Evolutionary conservation across 352 stramenopile species (phyloP).

Genomic region (Phytophthora citricola): DNA sequence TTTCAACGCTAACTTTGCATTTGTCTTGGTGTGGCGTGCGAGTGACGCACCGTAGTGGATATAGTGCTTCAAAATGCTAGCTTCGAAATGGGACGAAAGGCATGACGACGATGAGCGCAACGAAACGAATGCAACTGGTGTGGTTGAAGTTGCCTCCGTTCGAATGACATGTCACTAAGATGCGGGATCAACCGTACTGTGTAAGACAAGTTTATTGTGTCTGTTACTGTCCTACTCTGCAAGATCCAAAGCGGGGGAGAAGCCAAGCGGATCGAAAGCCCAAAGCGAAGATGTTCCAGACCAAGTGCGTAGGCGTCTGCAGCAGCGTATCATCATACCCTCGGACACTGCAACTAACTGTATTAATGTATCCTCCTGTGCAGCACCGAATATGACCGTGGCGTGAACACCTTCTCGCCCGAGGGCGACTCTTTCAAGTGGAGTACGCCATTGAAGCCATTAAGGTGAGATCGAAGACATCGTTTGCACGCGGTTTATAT

Average conservation of each 20-base stretch:
- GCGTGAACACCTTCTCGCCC: constrained; percentile 99
- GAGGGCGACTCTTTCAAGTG: constrained; percentile 99
- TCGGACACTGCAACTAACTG: neutral
- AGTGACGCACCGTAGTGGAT: constrained; percentile 2
- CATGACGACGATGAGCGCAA: too few species aligned
- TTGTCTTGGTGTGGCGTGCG: constrained; percentile 3
- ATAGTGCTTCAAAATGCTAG: neutral
- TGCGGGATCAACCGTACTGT: constrained; percentile 7
- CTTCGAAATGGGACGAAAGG: neutral
- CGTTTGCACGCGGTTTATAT: neutral
- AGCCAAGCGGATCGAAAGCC: constrained; percentile 25
- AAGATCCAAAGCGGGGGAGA: constrained; percentile 47
- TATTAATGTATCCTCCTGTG: neutral
- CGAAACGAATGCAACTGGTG: neutral
- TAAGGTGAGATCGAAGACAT: constrained; percentile 65
- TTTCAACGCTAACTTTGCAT: constrained; percentile 10
- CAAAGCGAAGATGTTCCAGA: constrained; percentile 62
- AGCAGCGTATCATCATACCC: neutral
- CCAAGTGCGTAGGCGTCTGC: constrained; percentile 46
- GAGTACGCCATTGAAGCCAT: constrained; percentile 99
- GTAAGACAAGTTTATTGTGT: constrained; percentile 20
- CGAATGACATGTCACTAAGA: constrained; percentile 12
- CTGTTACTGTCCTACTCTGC: constrained; percentile 9
- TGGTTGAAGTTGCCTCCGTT: constrained; percentile 11
- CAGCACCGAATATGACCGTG: constrained; percentile 99